Evolutionary conservation across 176 grass and related monocot species (phyloP).

Genomic region (Pontederia crassipes): DNA sequence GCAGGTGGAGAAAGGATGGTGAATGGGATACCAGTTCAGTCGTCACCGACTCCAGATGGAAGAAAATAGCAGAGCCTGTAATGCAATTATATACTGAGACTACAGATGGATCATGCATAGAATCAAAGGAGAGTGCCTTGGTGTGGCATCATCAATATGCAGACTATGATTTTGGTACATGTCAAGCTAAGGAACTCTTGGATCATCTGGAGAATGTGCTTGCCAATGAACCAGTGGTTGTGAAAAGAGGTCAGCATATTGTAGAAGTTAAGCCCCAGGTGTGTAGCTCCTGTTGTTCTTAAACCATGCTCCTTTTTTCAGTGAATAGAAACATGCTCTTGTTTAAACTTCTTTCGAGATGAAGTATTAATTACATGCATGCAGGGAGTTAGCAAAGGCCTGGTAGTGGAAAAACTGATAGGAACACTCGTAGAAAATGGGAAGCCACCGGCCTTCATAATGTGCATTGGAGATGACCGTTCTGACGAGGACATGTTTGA

Average conservation of each 20-base stretch:
- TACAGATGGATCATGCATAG: slow-evolving; percentile 82
- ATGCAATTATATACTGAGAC: slow-evolving; percentile 79
- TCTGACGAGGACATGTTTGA: slow-evolving; percentile 99
- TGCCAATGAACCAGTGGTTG: slow-evolving; percentile 86
- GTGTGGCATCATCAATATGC: slow-evolving; percentile 91
- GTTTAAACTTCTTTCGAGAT: not conserved
- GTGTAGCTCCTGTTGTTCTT: not conserved
- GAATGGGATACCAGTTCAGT: slow-evolving; percentile 54
- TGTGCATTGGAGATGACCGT: slow-evolving; percentile 76
- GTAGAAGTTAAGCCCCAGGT: slow-evolving; percentile 98
- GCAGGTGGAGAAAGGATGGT: slow-evolving; percentile 53
- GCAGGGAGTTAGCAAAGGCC: slow-evolving; percentile 74
- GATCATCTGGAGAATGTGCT: slow-evolving; percentile 80
- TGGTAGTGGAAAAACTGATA: slow-evolving; percentile 71
- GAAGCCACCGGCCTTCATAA: slow-evolving; percentile 54
- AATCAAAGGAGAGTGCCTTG: slow-evolving; percentile 71
- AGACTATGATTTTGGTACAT: slow-evolving; percentile 72
- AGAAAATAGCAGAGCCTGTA: slow-evolving; percentile 74
- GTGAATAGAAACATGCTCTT: not conserved
- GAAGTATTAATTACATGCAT: not conserved
- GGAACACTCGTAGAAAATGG: slow-evolving; percentile 29
- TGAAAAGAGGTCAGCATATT: slow-evolving; percentile 75
- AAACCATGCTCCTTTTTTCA: not conserved
- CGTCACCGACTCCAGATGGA: slow-evolving; percentile 41
- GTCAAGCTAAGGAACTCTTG: slow-evolving; percentile 68